Percentiles rank a stretch among this genome's conserved stretches.
phyloP scores from a whole-genome alignment of 1,284 basidiomycete species.

The Cerrena zonata region DNA sequence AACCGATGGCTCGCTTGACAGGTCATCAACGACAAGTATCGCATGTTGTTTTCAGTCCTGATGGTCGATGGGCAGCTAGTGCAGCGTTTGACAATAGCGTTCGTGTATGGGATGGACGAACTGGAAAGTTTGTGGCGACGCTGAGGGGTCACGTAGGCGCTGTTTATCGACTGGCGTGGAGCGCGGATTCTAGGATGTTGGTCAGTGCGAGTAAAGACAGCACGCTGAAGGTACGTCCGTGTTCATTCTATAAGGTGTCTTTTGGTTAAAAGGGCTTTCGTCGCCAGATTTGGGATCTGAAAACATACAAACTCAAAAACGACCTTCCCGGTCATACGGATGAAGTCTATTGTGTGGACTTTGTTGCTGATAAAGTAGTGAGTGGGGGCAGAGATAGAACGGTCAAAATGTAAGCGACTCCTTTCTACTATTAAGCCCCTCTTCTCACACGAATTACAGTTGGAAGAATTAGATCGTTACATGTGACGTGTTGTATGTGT shows the following conservation, averaged over 20 bases:
- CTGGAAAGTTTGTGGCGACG: slow-evolving; percentile 89
- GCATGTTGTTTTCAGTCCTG: slow-evolving; percentile 93
- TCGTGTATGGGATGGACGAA: slow-evolving; percentile 89
- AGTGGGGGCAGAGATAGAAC: slow-evolving; percentile 80
- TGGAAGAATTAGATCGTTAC: background rate
- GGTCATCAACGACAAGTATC: slow-evolving; percentile 95
- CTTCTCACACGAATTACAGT: too few relatives aligned
- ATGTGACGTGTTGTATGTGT: too few relatives aligned
- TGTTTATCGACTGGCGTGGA: slow-evolving; percentile 94
- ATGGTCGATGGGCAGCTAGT: slow-evolving; percentile 86
- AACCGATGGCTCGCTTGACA: slow-evolving; percentile 82
- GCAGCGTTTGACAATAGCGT: slow-evolving; percentile 91
- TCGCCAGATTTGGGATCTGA: slow-evolving; percentile 86
- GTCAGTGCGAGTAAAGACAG: slow-evolving; percentile 94
- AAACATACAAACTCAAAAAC: slow-evolving; percentile 87
- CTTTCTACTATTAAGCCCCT: too few relatives aligned
- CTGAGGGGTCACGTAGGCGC: slow-evolving; percentile 90
- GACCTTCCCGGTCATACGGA: slow-evolving; percentile 96
- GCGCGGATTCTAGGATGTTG: slow-evolving; percentile 85
- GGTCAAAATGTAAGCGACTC: slow-evolving; percentile 60
- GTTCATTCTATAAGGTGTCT: background rate
- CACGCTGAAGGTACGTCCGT: slow-evolving; percentile 77
- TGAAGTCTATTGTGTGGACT: slow-evolving; percentile 98
- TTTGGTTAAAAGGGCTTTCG: slow-evolving; percentile 1
- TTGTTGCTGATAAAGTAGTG: slow-evolving; percentile 95